Conservation (phyloP, 352 stramenopile genomes). For the Halophytophthora polymorphica region DNA sequence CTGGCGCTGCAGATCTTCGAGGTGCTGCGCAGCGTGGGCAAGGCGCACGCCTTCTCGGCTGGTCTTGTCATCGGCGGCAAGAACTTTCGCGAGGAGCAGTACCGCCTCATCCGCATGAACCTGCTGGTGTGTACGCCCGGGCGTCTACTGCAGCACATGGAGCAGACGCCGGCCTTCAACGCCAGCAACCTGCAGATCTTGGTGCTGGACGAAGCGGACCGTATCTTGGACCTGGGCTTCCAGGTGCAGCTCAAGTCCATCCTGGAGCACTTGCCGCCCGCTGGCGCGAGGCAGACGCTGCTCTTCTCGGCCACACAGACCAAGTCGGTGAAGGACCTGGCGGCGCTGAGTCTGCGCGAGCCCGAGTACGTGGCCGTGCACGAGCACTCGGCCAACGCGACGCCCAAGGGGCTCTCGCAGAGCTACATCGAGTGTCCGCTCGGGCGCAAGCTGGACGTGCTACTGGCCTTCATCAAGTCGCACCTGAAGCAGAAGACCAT, state of each 20-base stretch:
- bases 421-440: constrained; percentile 94
- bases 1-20: constrained; percentile 99
- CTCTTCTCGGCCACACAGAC: constrained; percentile 98
- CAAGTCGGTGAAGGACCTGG: constrained; percentile 96
- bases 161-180: constrained; percentile 98
- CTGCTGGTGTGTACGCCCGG: constrained; percentile 97
- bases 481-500: constrained; percentile 99
- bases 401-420: constrained; percentile 92
- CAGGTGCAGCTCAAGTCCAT: constrained; percentile 98
- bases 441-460: constrained; percentile 96
- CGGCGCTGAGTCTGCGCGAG: constrained; percentile 91
- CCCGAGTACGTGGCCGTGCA: constrained; percentile 98
- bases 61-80: constrained; percentile 97
- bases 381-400: constrained; percentile 89
- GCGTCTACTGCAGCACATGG: constrained; percentile 97
- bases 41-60: constrained; percentile 95
- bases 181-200: constrained; percentile 93
- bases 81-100: constrained; percentile 93
- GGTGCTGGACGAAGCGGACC: constrained; percentile 99
- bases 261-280: constrained; percentile 92
- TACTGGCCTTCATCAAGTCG: constrained; percentile 98
- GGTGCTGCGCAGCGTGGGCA: constrained; percentile 95
- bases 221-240: constrained; percentile 99
- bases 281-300: constrained; percentile 91
- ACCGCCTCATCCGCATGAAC: constrained; percentile 94